A percentile compares a stretch with the other conserved stretches of the same genome.
These are phyloP conservation scores for Irpex sp. DNA, from an alignment of 1,284 basidiomycete genomes.

Conservation along the genomic window DNA sequence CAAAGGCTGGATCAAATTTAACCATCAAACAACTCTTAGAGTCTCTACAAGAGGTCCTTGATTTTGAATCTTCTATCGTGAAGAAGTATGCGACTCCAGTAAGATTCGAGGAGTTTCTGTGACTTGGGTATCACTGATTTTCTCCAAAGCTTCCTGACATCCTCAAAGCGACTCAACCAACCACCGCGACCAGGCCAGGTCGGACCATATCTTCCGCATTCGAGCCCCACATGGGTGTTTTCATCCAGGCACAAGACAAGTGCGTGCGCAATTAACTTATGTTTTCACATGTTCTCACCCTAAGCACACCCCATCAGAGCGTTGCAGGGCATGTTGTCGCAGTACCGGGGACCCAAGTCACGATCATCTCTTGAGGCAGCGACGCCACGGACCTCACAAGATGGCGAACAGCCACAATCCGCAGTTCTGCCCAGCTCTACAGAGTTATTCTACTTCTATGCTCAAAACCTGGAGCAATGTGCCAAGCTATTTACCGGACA, in stretches of 20 bases:
- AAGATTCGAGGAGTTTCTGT: slow-evolving; percentile 24
- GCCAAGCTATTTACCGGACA: slow-evolving; percentile 82
- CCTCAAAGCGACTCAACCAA: slow-evolving; percentile 46
- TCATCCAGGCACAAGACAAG: slow-evolving; percentile 97
- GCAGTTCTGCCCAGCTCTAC: slow-evolving; percentile 90
- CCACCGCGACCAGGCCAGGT: slow-evolving; percentile 42
- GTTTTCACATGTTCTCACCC: neutral
- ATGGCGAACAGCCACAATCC: slow-evolving; percentile 48
- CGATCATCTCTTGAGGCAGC: slow-evolving; percentile 68
- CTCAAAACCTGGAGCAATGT: slow-evolving; percentile 92
- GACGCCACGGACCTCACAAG: slow-evolving; percentile 36
- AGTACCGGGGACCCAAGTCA: slow-evolving; percentile 64
- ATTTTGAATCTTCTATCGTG: slow-evolving; percentile 80
- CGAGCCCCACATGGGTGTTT: slow-evolving; percentile 89
- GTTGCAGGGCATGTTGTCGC: slow-evolving; percentile 77
- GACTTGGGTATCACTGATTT: neutral
- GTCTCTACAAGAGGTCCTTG: slow-evolving; percentile 78
- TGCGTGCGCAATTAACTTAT: slow-evolving; percentile 28
- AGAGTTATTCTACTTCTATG: slow-evolving; percentile 97
- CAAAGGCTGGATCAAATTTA: slow-evolving; percentile 68
- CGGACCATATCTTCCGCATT: slow-evolving; percentile 84
- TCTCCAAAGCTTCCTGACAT: slow-evolving; percentile 51
- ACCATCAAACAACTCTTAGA: slow-evolving; percentile 81
- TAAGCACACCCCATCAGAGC: slow-evolving; percentile 43
- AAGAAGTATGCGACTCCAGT: slow-evolving; percentile 81